Evolutionary conservation across 768 basidiomycete species (phyloP).

Genomic region (Kwoniella sp.): DNA sequence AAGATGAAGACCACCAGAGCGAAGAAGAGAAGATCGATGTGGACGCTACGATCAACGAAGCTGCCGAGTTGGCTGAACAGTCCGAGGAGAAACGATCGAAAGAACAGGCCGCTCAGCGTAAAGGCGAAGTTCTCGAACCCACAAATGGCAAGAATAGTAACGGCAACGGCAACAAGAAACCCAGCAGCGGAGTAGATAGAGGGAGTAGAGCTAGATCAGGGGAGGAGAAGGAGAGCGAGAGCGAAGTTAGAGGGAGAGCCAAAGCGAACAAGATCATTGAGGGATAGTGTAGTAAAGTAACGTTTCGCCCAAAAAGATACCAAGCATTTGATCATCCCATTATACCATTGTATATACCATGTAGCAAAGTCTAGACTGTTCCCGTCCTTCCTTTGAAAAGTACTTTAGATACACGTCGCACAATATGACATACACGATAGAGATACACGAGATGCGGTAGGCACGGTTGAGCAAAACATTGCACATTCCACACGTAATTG

Average conservation of each 20-base stretch:
- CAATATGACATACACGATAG: background rate
- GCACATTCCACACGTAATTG: no score
- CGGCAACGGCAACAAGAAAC: background rate
- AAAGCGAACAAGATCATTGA: slow-evolving; percentile 15
- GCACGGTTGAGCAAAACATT: no score
- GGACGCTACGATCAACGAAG: slow-evolving; percentile 53
- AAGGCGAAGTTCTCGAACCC: slow-evolving; percentile 40
- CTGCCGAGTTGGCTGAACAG: slow-evolving; percentile 47
- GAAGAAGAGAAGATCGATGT: slow-evolving; percentile 42
- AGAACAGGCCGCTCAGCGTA: slow-evolving; percentile 42
- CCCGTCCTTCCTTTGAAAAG: no score
- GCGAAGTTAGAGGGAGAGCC: slow-evolving; percentile 16
- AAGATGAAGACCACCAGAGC: slow-evolving; percentile 1
- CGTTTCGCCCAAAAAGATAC: no score
- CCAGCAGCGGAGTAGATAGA: background rate
- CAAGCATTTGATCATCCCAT: background rate
- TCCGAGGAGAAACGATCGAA: slow-evolving; percentile 35
- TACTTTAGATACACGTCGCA: no score
- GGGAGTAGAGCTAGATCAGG: slow-evolving; percentile 16
- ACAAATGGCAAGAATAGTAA: background rate
- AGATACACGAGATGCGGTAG: background rate
- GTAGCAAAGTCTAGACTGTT: no score
- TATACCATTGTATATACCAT: background rate
- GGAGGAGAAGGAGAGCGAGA: slow-evolving; percentile 16
- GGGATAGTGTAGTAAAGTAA: slow-evolving; percentile 1